Evolutionary conservation across 2,329 filamentous ascomycete genomes (phyloP), one percentile per base, ranked within the genome.

Genomic region (Fusarium sp.): DNA sequence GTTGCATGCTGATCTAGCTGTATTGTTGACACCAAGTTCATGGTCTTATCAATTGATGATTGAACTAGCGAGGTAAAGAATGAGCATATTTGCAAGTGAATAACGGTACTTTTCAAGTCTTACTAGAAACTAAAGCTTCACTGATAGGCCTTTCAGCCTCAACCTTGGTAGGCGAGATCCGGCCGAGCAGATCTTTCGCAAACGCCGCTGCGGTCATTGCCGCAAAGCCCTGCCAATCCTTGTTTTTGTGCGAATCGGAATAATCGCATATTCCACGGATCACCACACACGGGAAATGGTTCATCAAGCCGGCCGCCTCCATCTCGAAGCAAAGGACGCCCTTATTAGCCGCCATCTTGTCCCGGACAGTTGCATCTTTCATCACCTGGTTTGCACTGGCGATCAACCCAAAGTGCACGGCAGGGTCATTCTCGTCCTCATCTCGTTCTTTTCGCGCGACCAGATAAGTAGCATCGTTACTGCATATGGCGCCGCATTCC

Each of bases 251-350:
- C 0, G 73, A 76, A 60, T 83, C 81, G 2, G 79, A 75, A 52
- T 82, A 82, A 37, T 81, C 77, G 37, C 76, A 82, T 1, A 82
- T 78, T 0, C 79, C 80, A 6, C 78, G 73, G 15, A 83, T 77
- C 0, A 78, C 71, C 0, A 82, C 44, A 36, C 46, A n/a, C n/a
- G n/a, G n/a, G n/a, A n/a, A n/a, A n/a, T n/a, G n/a, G n/a, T n/a
- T n/a, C n/a, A n/a, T n/a, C n/a, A n/a, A n/a, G n/a, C n/a, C n/a
- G n/a, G n/a, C n/a, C n/a, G n/a, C n/a, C n/a, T n/a, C n/a, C n/a
- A 50, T 53, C 3, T 53, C 50, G 11, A 62, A 37, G 23, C 65
- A 64, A 1, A 55, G 34, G 2, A 62, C 57, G 3, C 39, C 61
- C 4, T 56, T 30, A 2, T 55, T 5, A 1, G 36, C 16, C 7